Evolutionary conservation across 83 land plant genomes (phyloP).

Genomic region (Diphasiastrum complanatum): DNA sequence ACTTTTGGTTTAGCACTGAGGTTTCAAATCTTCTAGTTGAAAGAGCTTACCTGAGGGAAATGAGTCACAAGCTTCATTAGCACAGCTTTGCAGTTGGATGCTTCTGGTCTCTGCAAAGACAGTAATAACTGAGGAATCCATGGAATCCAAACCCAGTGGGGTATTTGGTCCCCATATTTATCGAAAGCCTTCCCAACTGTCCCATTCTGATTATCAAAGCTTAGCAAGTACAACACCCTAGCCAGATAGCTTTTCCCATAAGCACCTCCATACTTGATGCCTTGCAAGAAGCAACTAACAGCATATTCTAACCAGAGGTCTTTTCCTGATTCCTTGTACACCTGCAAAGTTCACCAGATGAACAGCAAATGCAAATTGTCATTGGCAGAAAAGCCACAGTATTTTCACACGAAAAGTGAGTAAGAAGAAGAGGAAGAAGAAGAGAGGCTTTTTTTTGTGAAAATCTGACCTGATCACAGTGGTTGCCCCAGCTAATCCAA

Average conservation of each 20-base stretch:
- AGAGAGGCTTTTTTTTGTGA: neutral
- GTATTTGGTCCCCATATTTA: conserved; percentile 81
- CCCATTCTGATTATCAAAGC: conserved; percentile 89
- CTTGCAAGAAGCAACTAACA: conserved; percentile 94
- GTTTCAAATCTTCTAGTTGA: no score
- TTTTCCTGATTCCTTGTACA: conserved; percentile 72
- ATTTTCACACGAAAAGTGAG: no score
- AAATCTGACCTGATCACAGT: conserved; percentile 79
- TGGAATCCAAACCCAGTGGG: conserved; percentile 97
- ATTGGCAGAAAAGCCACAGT: no score
- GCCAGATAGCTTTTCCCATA: conserved; percentile 93
- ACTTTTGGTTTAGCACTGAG: no score
- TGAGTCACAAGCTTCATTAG: conserved; percentile 76
- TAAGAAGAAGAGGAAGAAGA: neutral
- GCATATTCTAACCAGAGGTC: conserved; percentile 96
- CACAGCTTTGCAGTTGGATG: conserved; percentile 87
- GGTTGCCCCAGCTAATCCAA: conserved; percentile 99
- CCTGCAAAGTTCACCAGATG: conserved; percentile 46
- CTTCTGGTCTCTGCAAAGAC: conserved; percentile 92
- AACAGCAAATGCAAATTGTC: conserved; percentile 3
- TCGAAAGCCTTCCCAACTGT: conserved; percentile 89
- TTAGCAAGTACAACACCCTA: conserved; percentile 82
- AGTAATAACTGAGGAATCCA: conserved; percentile 98
- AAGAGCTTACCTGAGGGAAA: conserved; percentile 97
- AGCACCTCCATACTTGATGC: conserved; percentile 87